Percentiles rank a stretch among this genome's conserved stretches.
phyloP scores from a whole-genome alignment of 2,329 filamentous ascomycete genomes.

The Nannizziopsis arthrosporioides region DNA sequence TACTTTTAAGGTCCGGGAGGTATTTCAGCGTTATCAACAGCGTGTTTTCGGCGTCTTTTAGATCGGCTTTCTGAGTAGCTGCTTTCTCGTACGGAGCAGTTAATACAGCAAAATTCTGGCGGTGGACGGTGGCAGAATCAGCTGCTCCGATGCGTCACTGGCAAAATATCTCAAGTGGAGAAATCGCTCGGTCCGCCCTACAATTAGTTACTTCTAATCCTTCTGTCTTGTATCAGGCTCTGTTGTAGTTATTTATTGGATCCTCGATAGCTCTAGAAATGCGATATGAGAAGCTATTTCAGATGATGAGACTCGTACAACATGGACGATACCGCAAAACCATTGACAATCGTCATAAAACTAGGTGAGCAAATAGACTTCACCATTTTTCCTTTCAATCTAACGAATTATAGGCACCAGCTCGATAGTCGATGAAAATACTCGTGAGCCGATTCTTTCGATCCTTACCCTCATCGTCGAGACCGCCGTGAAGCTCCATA shows the following conservation, averaged over 20 bases:
- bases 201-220: background rate
- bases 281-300: constrained; percentile 3
- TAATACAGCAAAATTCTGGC: background rate
- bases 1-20: background rate
- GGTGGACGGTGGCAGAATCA: constrained; percentile 4
- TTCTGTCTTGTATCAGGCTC: too few relatives aligned
- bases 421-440: constrained; percentile 96
- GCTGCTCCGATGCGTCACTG: background rate
- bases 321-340: constrained; percentile 56
- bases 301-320: constrained; percentile 19
- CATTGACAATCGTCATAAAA: constrained; percentile 73
- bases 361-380: constrained; percentile 48
- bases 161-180: constrained; percentile 4
- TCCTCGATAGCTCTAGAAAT: background rate
- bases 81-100: background rate
- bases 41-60: background rate
- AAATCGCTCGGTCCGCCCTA: constrained; percentile 1
- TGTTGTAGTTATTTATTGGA: too few relatives aligned
- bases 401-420: constrained; percentile 60
- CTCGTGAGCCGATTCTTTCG: constrained; percentile 82
- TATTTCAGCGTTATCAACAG: background rate
- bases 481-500: constrained; percentile 73
- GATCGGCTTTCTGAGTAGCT: too few relatives aligned
- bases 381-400: background rate
- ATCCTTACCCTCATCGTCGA: constrained; percentile 88